Evolutionary conservation across 2,329 filamentous ascomycete genomes (phyloP), one percentile per base, ranked within the genome.

Genomic region (Microcyclospora pomicola): DNA sequence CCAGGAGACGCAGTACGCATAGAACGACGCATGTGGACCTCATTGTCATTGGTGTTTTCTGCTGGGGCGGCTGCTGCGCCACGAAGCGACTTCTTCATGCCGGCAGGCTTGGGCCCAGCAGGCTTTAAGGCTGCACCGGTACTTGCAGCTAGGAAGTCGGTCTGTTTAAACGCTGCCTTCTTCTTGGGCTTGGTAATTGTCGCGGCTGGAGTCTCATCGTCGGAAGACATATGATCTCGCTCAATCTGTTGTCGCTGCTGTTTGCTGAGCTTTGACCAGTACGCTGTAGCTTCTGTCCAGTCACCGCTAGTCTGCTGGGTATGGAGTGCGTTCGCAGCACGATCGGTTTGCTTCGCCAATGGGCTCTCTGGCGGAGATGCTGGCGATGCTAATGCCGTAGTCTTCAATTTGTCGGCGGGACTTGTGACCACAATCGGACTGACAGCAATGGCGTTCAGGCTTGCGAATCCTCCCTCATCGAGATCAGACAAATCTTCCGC

Each of bases 371-470:
- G 43, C 6, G 46, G 41, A 15, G 47, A 42, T 24, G 19, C 7
- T 24, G 19, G 4, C 7, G 19, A 24, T 24, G 19, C 5, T 7
- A 24, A 7, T 7, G 19, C 19, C 13, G 40, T 35, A 10, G 15
- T 37, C 9, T 19, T 38, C n/a, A 34, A 31, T 2, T 36, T 24
- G n/a, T 10, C 30, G 2, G 46, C 29, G 15, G 39, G 38, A n/a
- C 29, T 29, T 6, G 39, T 33, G 13, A 42, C 38, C 5, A 53
- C 44, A 1, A 65, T 49, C 3, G 80, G 75, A 34, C 69, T 75
- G 14, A 77, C 72, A 1, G 84, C 69, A 7, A 86, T 72, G 9
- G 82, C 82, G 56, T 86, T 71, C 6, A 87, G 65, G 4, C 80
- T 86, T 51, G 75, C 67, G 50, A 84, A 87, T 0, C 78, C 81